Conservation (phyloP, 805 yeast genomes). For the Metschnikowia reukaufii region DNA sequence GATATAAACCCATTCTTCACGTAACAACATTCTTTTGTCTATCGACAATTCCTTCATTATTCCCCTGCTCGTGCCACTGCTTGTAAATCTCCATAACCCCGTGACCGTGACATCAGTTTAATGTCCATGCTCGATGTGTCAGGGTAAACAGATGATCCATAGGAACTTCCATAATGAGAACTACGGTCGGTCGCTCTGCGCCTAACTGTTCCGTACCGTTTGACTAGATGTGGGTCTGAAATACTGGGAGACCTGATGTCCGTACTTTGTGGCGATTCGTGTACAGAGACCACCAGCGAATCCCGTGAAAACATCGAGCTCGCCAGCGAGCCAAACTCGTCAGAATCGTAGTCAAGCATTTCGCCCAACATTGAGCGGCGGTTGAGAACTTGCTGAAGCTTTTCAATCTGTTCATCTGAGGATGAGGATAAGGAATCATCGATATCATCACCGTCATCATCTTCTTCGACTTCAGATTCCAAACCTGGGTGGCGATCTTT, state of each 20-base stretch:
- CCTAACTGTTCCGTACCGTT: constrained; percentile 16
- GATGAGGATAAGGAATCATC: too few species aligned
- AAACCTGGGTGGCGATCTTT: too few species aligned
- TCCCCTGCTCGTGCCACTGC: not conserved
- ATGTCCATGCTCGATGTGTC: constrained; percentile 1
- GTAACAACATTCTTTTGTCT: not conserved
- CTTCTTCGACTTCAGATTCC: constrained; percentile 5
- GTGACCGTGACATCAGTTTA: constrained; percentile 8
- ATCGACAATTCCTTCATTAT: not conserved
- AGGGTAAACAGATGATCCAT: constrained; percentile 3
- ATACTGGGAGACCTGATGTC: not conserved
- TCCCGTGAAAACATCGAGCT: constrained; percentile 7
- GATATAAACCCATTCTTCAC: too few species aligned
- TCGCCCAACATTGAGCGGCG: constrained; percentile 45
- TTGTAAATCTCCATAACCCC: constrained; percentile 5
- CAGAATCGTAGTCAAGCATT: constrained; percentile 45
- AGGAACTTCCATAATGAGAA: constrained; percentile 9
- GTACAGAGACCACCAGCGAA: not conserved
- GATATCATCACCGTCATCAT: too few species aligned
- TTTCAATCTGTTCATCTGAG: constrained; percentile 21
- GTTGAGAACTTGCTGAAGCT: constrained; percentile 29
- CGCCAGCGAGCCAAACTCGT: constrained; percentile 18
- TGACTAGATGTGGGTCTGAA: constrained; percentile 4
- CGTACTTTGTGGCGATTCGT: not conserved
- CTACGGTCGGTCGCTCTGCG: constrained; percentile 8